Evolutionary conservation across 352 stramenopile species (phyloP).

Genomic region (Globisporangium radiosum): DNA sequence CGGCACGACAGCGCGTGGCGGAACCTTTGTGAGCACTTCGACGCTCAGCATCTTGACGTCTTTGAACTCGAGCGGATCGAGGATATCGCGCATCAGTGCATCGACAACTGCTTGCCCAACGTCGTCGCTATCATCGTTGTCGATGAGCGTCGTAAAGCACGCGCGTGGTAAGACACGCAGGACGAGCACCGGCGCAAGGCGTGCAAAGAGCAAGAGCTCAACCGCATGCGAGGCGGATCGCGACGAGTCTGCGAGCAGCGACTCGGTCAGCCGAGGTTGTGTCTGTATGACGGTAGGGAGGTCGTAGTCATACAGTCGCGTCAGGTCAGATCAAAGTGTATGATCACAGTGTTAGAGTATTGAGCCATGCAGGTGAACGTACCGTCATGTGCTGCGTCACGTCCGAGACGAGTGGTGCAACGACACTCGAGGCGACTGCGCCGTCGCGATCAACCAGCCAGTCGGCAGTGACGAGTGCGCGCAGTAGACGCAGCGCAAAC

Average conservation of each 20-base stretch:
- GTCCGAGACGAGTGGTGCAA: constrained; percentile 14
- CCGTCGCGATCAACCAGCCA: constrained; percentile 18
- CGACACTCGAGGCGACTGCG: constrained; percentile 1
- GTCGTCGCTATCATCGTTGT: background rate
- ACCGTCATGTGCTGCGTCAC: constrained; percentile 35
- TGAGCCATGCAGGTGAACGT: background rate
- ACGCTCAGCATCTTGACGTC: constrained; percentile 68
- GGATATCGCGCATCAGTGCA: constrained; percentile 26
- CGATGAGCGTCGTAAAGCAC: constrained; percentile 10
- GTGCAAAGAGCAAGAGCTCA: constrained; percentile 52
- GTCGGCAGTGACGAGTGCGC: constrained; percentile 26
- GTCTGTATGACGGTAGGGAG: constrained; percentile 14
- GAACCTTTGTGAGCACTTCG: constrained; percentile 49
- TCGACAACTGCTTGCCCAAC: constrained; percentile 5
- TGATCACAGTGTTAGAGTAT: too few species aligned
- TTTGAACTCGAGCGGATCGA: constrained; percentile 71
- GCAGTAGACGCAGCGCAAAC: constrained; percentile 32
- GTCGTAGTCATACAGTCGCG: background rate
- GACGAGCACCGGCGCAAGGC: constrained; percentile 49
- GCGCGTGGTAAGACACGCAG: constrained; percentile 48
- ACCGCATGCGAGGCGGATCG: constrained; percentile 19
- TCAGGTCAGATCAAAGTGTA: background rate
- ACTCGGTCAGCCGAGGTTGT: constrained; percentile 35
- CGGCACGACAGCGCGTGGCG: constrained; percentile 22
- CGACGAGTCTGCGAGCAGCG: constrained; percentile 39